A percentile compares a stretch with the other conserved stretches of the same genome.
Conservation (phyloP, 257 asterid genomes). For the Lycium ferocissimum region DNA sequence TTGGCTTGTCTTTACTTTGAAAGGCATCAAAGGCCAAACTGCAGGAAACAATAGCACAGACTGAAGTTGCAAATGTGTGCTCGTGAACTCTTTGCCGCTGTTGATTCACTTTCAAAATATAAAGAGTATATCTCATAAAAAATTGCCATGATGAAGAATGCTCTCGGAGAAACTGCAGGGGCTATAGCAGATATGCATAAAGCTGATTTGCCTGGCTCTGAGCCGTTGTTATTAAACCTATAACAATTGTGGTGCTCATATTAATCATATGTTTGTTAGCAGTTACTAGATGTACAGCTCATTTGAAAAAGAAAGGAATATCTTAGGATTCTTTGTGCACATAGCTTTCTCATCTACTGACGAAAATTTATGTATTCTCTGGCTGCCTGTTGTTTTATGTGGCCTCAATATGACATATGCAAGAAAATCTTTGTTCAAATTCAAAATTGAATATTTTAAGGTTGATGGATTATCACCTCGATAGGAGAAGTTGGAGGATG, state of each 20-base stretch:
- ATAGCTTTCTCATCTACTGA: not conserved
- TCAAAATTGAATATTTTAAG: not conserved
- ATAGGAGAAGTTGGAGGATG: too few relatives aligned
- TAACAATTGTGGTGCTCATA: not conserved
- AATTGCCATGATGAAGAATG: constrained; percentile 55
- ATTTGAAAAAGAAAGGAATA: not conserved
- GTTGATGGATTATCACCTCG: too few relatives aligned
- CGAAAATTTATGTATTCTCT: not conserved
- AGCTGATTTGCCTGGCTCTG: constrained; percentile 34
- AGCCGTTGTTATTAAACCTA: not conserved
- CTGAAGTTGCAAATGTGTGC: constrained; percentile 64
- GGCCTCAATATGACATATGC: not conserved
- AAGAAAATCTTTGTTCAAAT: not conserved
- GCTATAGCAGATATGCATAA: constrained; percentile 58
- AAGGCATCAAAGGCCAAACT: constrained; percentile 67
- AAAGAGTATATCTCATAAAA: constrained; percentile 66
- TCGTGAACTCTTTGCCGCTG: constrained; percentile 59
- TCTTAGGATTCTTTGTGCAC: not conserved
- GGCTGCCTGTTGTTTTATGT: not conserved
- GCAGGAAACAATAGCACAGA: constrained; percentile 51
- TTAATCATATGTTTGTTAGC: not conserved
- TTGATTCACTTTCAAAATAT: constrained; percentile 62
- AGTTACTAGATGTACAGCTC: not conserved
- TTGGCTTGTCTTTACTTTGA: not conserved
- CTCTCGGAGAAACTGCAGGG: constrained; percentile 59